A percentile compares a stretch with the other conserved stretches of the same genome.
Conservation (phyloP, 2,329 filamentous ascomycete species). For the Emergomyces orientalis region DNA sequence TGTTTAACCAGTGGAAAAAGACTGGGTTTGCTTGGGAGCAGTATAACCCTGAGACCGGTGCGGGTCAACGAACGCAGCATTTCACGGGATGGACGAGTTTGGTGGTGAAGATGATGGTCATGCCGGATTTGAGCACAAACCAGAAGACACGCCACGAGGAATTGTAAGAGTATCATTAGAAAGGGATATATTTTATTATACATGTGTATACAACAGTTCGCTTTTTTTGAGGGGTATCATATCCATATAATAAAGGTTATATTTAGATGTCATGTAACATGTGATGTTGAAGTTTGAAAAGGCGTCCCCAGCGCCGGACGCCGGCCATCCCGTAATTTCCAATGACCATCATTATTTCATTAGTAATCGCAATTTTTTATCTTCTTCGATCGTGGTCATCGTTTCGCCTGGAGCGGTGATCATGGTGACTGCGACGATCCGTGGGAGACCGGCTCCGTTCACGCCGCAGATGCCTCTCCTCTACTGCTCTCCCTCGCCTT, state of each 20-base stretch:
- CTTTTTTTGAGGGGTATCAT: neutral
- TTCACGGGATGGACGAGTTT: conserved; percentile 99
- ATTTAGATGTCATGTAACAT: neutral
- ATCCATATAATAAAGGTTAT: neutral
- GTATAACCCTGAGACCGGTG: conserved; percentile 87
- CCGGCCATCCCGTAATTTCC: neutral
- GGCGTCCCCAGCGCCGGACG: neutral
- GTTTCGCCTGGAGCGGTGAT: conserved; percentile 22
- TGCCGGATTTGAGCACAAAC: conserved; percentile 57
- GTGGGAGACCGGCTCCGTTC: conserved; percentile 20
- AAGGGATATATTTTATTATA: conserved; percentile 8
- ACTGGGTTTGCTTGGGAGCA: conserved; percentile 99
- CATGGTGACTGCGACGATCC: conserved; percentile 20
- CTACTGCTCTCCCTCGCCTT: conserved; percentile 19
- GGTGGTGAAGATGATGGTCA: conserved; percentile 93
- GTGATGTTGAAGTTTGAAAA: neutral
- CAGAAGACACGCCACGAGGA: conserved; percentile 38
- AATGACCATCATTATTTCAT: conserved; percentile 7
- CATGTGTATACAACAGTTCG: conserved; percentile 2
- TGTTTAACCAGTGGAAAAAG: conserved; percentile 77
- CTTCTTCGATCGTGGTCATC: conserved; percentile 19
- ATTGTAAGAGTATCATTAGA: conserved; percentile 29
- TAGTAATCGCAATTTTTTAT: conserved; percentile 4
- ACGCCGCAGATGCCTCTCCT: conserved; percentile 19
- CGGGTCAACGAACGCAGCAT: conserved; percentile 91